Evolutionary conservation across 345 rosid genomes (phyloP).

Genomic region (Eucalyptus paniculata): DNA sequence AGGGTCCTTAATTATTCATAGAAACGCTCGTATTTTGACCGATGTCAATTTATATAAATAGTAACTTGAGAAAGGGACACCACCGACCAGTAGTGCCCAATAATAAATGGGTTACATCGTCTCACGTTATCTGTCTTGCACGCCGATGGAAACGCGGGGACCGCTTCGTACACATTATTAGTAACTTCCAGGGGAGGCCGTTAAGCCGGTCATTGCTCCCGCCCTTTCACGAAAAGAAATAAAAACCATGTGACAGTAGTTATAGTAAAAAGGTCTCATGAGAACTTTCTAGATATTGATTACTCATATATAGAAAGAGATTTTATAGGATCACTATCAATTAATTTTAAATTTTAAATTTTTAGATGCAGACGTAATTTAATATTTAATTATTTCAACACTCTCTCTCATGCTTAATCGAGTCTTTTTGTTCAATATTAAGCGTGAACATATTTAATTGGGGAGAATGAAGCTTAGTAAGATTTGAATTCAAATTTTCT

Average conservation of each 20-base stretch:
- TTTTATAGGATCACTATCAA: no score
- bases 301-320: background rate
- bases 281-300: background rate
- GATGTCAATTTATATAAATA: background rate
- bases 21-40: background rate
- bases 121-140: background rate
- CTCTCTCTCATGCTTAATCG: no score
- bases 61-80: background rate
- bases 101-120: background rate
- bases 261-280: background rate
- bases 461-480: no score
- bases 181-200: background rate
- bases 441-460: no score
- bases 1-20: background rate
- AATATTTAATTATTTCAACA: no score
- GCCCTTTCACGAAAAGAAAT: background rate
- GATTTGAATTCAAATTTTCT: no score
- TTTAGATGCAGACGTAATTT: accelerated
- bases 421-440: no score
- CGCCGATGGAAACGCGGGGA: background rate
- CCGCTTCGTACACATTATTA: background rate
- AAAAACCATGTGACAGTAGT: background rate
- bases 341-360: no score
- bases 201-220: background rate
- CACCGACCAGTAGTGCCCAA: background rate